Evolutionary conservation across 164 flowering plant genomes (phyloP), one percentile per base, ranked within the genome.

Genomic region (Saururus chinensis): DNA sequence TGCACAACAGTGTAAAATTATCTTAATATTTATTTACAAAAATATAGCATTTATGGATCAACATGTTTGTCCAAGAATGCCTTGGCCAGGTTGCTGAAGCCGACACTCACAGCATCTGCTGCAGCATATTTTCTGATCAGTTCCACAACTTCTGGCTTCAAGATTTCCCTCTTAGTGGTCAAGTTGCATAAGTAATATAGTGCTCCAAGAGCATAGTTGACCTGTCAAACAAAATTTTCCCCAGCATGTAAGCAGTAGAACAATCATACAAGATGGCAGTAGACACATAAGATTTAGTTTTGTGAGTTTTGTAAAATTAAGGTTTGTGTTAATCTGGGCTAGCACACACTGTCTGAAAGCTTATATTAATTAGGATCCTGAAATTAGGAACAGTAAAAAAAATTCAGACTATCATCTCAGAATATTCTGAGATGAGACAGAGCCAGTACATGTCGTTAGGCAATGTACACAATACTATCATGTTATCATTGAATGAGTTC

Each of bases 141-240:
- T 66, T 89, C 96, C n/a, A 87, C 69, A 60, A 89, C 90, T 71
- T 87, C 92, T 19, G 93, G 93, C 75, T 69, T 85, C 71, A 88
- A 57, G 56, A 92, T 84, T 64, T 84, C 88, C 52, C 81, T 79
- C 67, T 75, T 75, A 53, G 70, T 82, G 10, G 76, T 65, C 40
- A 65, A 64, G 64, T 77, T 62, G 59, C 92, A 89, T 1, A 87
- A 77, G 74, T 86, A 87, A 66, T 84, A 92, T 19, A 92, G 81
- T 19, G 93, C 75, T 22, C 82, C 96, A 24, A 92, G 76, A 30
- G 91, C 96, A 72, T 79, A 84, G 63, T 80, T 87, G 49, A 92
- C 95, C 95, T 85, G 2, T 9, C 19, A 69, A 59, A 19, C 25
- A 52, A 9, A 67, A 12, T 8, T 45, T 45, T 12, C 11, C 11